Conservation (phyloP, 768 basidiomycete species). For the Lentinus tigrinus region DNA sequence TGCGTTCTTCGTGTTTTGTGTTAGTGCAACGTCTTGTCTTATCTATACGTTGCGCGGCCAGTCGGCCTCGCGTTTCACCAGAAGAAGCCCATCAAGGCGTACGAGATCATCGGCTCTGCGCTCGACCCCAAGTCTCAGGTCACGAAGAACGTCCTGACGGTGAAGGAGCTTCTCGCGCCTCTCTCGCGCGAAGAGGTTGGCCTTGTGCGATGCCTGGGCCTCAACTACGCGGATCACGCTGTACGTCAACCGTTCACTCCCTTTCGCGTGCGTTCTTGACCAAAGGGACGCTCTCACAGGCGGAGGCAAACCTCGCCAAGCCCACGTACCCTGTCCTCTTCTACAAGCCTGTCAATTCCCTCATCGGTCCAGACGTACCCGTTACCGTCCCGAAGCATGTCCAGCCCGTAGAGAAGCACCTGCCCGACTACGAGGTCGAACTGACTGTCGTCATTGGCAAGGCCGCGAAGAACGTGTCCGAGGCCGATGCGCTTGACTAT, state of each 20-base stretch:
- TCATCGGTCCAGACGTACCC: constrained; percentile 69
- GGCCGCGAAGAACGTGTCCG: constrained; percentile 73
- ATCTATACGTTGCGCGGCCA: constrained; percentile 26
- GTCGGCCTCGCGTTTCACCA: constrained; percentile 56
- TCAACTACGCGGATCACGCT: constrained; percentile 87
- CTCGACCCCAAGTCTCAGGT: constrained; percentile 67
- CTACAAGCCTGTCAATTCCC: constrained; percentile 70
- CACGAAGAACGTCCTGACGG: constrained; percentile 62
- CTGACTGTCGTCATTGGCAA: constrained; percentile 83
- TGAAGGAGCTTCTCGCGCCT: constrained; percentile 68
- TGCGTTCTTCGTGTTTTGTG: constrained; percentile 24
- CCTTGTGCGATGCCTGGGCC: constrained; percentile 71
- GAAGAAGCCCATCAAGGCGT: constrained; percentile 57
- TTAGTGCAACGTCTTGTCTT: background rate
- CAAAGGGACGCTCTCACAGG: constrained; percentile 36
- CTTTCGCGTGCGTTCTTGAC: background rate
- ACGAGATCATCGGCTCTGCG: constrained; percentile 70
- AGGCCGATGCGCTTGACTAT: constrained; percentile 80
- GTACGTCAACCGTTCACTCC: constrained; percentile 36
- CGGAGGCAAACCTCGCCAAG: constrained; percentile 61
- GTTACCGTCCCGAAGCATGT: constrained; percentile 65
- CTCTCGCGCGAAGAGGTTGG: constrained; percentile 63
- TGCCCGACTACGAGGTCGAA: constrained; percentile 84
- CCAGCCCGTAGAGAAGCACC: constrained; percentile 67
- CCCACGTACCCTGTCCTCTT: constrained; percentile 78